These are phyloP conservation scores for Podaxis mareebaensis DNA, from an alignment of 768 basidiomycete species.

Conservation along the genomic window DNA sequence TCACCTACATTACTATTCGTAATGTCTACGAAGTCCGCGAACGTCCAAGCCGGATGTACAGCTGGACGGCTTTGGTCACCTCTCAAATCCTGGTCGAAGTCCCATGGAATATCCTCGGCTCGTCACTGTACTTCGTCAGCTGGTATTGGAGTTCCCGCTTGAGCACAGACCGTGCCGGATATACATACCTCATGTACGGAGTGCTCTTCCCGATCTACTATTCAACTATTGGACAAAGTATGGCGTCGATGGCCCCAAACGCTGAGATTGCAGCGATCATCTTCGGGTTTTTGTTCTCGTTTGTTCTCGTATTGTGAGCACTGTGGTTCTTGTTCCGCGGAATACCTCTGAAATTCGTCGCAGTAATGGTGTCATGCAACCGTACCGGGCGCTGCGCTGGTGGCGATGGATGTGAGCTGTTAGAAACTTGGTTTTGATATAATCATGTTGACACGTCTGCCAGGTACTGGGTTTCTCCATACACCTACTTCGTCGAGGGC, in stretches of 20 bases:
- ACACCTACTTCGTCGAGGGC: too few relatives aligned
- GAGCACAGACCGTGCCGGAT: too few relatives aligned
- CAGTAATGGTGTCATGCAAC: not conserved
- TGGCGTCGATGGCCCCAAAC: conserved; percentile 54
- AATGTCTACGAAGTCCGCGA: conserved; percentile 69
- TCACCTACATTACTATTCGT: conserved; percentile 59
- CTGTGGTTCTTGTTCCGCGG: not conserved
- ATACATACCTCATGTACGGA: not conserved
- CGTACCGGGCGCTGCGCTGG: not conserved
- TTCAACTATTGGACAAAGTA: conserved; percentile 23
- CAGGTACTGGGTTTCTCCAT: too few relatives aligned
- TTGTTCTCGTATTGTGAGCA: not conserved
- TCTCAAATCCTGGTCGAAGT: conserved; percentile 57
- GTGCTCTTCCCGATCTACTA: conserved; percentile 22
- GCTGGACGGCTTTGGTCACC: conserved; percentile 59
- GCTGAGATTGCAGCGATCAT: conserved; percentile 54
- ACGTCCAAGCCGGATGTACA: conserved; percentile 63
- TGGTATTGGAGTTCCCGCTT: conserved; percentile 42
- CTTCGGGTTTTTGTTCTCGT: conserved; percentile 53
- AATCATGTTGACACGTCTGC: too few relatives aligned
- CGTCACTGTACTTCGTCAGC: conserved; percentile 58
- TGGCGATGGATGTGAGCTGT: too few relatives aligned
- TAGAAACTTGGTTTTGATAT: too few relatives aligned
- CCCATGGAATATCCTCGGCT: conserved; percentile 62
- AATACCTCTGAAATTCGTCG: not conserved